phyloP scores from a whole-genome alignment of 2,329 filamentous ascomycete genomes.

The Dactylonectria macrodidyma region DNA sequence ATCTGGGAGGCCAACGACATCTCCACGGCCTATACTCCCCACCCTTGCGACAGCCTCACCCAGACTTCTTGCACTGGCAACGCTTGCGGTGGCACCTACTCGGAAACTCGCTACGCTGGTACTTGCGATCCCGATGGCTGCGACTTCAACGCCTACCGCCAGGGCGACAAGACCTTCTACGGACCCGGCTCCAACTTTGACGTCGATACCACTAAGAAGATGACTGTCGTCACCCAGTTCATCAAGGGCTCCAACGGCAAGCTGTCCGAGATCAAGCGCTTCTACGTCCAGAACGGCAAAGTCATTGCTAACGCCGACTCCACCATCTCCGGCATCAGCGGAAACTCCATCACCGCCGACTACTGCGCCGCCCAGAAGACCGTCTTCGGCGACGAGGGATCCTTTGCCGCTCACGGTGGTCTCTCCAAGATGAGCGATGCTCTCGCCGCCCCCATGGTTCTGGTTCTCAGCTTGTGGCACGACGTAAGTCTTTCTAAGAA shows the following conservation, averaged over 20 bases:
- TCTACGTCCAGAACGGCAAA: slow-evolving; percentile 75
- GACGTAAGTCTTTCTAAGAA: slow-evolving; percentile 58
- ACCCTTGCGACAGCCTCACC: slow-evolving; percentile 69
- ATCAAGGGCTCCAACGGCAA: slow-evolving; percentile 61
- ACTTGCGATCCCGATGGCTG: slow-evolving; percentile 79
- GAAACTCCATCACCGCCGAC: slow-evolving; percentile 67
- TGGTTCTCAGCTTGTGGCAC: slow-evolving; percentile 71
- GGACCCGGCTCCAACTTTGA: slow-evolving; percentile 67
- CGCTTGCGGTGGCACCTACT: slow-evolving; percentile 68
- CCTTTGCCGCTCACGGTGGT: slow-evolving; percentile 71
- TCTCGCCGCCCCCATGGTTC: slow-evolving; percentile 60
- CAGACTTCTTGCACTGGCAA: slow-evolving; percentile 67
- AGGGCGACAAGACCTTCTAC: slow-evolving; percentile 76
- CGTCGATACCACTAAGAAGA: slow-evolving; percentile 71
- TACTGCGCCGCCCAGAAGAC: slow-evolving; percentile 74
- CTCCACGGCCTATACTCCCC: slow-evolving; percentile 75
- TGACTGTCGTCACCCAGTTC: slow-evolving; percentile 80
- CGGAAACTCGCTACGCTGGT: slow-evolving; percentile 69
- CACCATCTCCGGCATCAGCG: slow-evolving; percentile 55
- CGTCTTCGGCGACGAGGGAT: slow-evolving; percentile 67
- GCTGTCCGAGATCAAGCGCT: slow-evolving; percentile 73
- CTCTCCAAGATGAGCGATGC: slow-evolving; percentile 68
- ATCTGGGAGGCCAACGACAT: slow-evolving; percentile 77
- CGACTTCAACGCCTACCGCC: slow-evolving; percentile 79
- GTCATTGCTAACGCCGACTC: slow-evolving; percentile 69